Conservation (phyloP, 1,284 basidiomycete genomes). For the Trichosporon faecale region DNA sequence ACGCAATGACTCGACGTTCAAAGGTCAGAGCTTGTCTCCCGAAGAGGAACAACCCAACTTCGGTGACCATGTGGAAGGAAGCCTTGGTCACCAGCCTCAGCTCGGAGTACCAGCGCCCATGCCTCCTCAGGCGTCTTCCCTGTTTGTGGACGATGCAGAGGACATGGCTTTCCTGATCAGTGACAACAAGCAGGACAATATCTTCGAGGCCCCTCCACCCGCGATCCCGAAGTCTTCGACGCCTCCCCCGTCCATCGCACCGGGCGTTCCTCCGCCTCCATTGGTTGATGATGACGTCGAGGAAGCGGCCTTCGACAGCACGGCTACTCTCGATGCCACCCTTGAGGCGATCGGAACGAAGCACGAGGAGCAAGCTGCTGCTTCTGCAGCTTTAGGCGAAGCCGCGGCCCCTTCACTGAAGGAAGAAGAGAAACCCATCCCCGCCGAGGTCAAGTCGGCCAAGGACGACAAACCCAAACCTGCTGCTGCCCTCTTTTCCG, state of each 20-base stretch:
- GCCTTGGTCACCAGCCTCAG: background rate
- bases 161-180: conserved; percentile 13
- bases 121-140: conserved; percentile 15
- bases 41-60: conserved; percentile 21
- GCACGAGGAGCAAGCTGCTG: conserved; percentile 11
- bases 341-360: conserved; percentile 6
- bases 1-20: background rate
- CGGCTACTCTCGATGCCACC: conserved; percentile 12
- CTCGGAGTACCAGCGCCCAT: conserved; percentile 17
- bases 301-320: conserved; percentile 17
- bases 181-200: conserved; percentile 10
- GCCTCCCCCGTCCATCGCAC: background rate
- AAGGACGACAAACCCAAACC: background rate
- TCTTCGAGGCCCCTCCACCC: conserved; percentile 11
- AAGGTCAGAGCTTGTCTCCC: background rate
- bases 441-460: background rate
- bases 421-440: background rate
- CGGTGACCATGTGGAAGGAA: conserved; percentile 11
- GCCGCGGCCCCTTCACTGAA: too few species aligned
- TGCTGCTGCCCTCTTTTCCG: conserved; percentile 20
- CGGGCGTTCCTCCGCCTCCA: background rate
- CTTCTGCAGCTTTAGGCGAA: too few species aligned
- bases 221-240: background rate
- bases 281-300: conserved; percentile 15
- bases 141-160: conserved; percentile 20